Evolutionary conservation across 768 basidiomycete genomes (phyloP), one percentile per base, ranked within the genome.

Genomic region (Boletus reticulatus): DNA sequence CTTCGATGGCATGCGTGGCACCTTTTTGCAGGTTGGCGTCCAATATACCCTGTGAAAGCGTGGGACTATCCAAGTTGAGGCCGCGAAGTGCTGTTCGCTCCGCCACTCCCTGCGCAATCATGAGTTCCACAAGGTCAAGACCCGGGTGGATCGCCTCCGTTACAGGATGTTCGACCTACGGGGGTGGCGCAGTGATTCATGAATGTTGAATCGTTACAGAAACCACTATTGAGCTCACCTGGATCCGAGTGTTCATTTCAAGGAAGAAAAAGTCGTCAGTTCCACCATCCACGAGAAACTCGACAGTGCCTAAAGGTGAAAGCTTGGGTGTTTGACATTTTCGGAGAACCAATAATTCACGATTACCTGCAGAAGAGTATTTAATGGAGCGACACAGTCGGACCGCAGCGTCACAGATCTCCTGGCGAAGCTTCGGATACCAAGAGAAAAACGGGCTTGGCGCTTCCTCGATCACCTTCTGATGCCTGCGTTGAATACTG

Each of bases 391-490:
- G 65, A 41, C 80, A 81, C 4, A 88, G 59, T 4, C 68, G 64
- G 4, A 83, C 71, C 0, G 86, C 84, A 10, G 81, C 82, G n/a
- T 72, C 65, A 50, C 78, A 84, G 72, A 87, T 78, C 20, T 67
- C 70, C 32, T 73, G 67, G 42, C 78, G 68, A 24, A 82, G 66
- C 17, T 73, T 83, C 31, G 78, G 75, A 65, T 76, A 72, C 4
- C 61, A 50, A 1, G 66, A 50, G 39, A 84, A 73, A 62, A 85
- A 87, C 1, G 86, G 83, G 59, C 83, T 84, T 0, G 84, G 83
- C 4, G 80, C 77, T 61, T 89, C 87, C 59, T 89, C 87, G 22
- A 89, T 80, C 4, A 89, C 78, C 64, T 89, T 89, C 66, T 89
- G 87, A 59, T 88, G 83, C 31, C 87, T 71, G 31, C 87, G 73